These are phyloP conservation scores for Medicago ruthenica DNA, from an alignment of 306 rosid genomes.

Conservation along the genomic window DNA sequence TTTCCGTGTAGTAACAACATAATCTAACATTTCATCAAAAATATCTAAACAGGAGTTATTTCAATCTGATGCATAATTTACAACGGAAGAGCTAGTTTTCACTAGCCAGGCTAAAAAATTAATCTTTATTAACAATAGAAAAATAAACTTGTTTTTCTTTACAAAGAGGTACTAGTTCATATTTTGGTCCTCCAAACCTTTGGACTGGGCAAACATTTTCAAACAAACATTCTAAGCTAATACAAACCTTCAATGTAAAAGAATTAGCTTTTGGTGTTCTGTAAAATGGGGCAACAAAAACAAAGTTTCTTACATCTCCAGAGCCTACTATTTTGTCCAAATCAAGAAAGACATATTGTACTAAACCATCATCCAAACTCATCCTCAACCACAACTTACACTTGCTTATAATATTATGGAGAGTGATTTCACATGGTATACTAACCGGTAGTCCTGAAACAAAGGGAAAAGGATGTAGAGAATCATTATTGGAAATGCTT, in stretches of 20 bases:
- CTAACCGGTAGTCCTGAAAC: slow-evolving; percentile 76
- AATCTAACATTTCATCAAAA: background rate
- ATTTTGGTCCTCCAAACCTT: slow-evolving; percentile 67
- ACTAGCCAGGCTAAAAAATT: background rate
- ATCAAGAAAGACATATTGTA: slow-evolving; percentile 66
- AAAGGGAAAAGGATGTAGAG: slow-evolving; percentile 59
- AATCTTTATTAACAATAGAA: slow-evolving; percentile 41
- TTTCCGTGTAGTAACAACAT: background rate
- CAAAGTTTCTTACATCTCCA: slow-evolving; percentile 46
- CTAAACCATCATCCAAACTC: slow-evolving; percentile 54
- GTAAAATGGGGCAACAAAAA: slow-evolving; percentile 62
- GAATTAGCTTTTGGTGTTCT: slow-evolving; percentile 64
- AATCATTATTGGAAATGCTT: slow-evolving; percentile 55
- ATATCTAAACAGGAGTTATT: background rate
- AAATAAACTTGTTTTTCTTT: slow-evolving; percentile 67
- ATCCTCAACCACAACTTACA: slow-evolving; percentile 71
- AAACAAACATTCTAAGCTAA: slow-evolving; percentile 64
- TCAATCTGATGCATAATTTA: background rate
- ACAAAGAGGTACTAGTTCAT: slow-evolving; percentile 62
- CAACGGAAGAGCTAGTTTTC: background rate
- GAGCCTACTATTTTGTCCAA: slow-evolving; percentile 49
- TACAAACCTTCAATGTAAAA: slow-evolving; percentile 51
- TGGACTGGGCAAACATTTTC: slow-evolving; percentile 49
- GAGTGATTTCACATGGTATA: slow-evolving; percentile 69
- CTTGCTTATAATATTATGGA: slow-evolving; percentile 56